A percentile compares a stretch with the other conserved stretches of the same genome.
Evolutionary conservation across 2,329 filamentous ascomycete species (phyloP).

Genomic region (Fusarium setosum): DNA sequence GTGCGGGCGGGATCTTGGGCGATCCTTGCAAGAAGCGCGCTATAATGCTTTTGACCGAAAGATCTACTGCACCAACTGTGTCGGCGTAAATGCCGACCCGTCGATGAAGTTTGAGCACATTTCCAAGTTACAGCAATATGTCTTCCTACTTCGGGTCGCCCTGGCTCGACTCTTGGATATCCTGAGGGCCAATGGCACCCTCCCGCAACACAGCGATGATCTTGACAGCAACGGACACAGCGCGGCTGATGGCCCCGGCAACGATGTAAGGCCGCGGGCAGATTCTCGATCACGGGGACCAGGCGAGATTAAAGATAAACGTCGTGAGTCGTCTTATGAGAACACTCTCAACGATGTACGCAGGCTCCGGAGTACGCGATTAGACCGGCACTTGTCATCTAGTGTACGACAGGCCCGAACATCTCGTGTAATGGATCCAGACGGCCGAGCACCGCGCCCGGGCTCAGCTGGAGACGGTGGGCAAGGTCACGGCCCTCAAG

Average conservation of each 20-base stretch:
- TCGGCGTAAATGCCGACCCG: conserved; percentile 64
- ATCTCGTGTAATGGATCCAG: conserved; percentile 85
- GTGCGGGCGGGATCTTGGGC: conserved; percentile 73
- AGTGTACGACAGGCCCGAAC: conserved; percentile 91
- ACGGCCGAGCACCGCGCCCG: conserved; percentile 73
- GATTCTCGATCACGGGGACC: conserved; percentile 31
- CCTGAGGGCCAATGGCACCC: conserved; percentile 82
- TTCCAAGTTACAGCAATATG: conserved; percentile 91
- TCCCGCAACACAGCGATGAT: conserved; percentile 82
- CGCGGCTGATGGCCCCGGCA: conserved; percentile 55
- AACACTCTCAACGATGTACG: conserved; percentile 96
- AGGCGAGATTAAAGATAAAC: conserved; percentile 59
- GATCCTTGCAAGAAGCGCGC: conserved; percentile 74
- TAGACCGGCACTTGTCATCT: conserved; percentile 94
- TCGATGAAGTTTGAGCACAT: conserved; percentile 74
- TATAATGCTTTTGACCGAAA: conserved; percentile 76
- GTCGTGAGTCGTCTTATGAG: conserved; percentile 84
- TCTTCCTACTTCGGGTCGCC: conserved; percentile 91
- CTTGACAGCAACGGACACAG: conserved; percentile 55
- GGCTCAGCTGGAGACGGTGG: conserved; percentile 75
- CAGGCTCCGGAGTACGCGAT: conserved; percentile 88
- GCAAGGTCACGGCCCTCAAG: conserved; percentile 48
- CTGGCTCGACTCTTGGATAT: conserved; percentile 90
- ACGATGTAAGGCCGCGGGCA: conserved; percentile 63
- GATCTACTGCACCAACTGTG: conserved; percentile 78